Conservation (phyloP, 257 asterid species). For the Nicotiana knightiana region DNA sequence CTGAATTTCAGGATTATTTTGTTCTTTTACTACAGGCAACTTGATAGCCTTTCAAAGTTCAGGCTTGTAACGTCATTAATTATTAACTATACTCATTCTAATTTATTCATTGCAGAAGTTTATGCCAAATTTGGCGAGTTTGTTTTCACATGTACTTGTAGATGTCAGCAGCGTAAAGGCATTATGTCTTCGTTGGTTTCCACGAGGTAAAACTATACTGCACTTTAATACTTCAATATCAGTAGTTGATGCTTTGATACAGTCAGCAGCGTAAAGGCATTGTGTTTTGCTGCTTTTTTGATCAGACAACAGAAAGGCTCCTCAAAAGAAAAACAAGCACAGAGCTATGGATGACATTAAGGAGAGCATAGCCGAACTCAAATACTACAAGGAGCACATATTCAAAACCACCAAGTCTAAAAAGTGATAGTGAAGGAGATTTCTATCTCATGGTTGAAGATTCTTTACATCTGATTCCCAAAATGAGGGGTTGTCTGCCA, state of each 20-base stretch:
- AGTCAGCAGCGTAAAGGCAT: no score
- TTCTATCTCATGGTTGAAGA: neutral
- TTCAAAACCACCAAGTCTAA: conserved; percentile 47
- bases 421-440: conserved; percentile 24
- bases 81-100: neutral
- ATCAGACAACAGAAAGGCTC: conserved; percentile 67
- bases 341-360: conserved; percentile 91
- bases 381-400: conserved; percentile 68
- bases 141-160: conserved; percentile 80
- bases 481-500: neutral
- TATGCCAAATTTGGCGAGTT: conserved; percentile 93
- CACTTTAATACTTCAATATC: neutral
- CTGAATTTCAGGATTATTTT: neutral
- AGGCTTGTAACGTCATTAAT: neutral
- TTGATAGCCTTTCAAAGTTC: neutral
- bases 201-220: conserved; percentile 50
- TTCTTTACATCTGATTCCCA: neutral
- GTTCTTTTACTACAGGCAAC: neutral
- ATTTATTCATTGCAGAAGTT: conserved; percentile 51
- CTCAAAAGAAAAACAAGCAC: conserved; percentile 72
- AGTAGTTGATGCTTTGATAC: no score
- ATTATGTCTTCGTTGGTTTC: conserved; percentile 83
- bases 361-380: conserved; percentile 86
- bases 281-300: conserved; percentile 2
- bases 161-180: conserved; percentile 94